Base-by-base conservation (phyloP, 202 grass and related monocot genomes). In the Schoenoplectus tabernaemontani region DNA sequence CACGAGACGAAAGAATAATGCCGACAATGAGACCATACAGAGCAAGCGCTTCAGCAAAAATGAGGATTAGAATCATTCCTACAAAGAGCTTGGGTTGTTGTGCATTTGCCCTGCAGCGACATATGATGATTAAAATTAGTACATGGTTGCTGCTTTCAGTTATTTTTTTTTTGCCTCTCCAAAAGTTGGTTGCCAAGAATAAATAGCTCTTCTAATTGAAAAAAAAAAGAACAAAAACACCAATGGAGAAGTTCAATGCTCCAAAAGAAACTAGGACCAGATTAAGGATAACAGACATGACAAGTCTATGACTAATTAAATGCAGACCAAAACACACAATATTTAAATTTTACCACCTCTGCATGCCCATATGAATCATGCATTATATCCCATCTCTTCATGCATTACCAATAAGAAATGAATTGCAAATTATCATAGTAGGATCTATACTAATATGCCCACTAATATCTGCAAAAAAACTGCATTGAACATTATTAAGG, bases 61-160 rank as follows among this genome's bases (percentile, higher is more conserved):
- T 97, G 76, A 97, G 95, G 70, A 97, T 97, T 24, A 97, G 95
- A 74, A 98, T 98, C 95, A 98, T 98, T 36, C 95, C 95, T 30
- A 98, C 95, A 2, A 98, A 98, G 2, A 98, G 89, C 54, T 98
- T 98, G 3, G 95, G 95, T 78, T 98, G 95, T 77, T 98, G 95
- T 43, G 95, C 95, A 42, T 98, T 98, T 46, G 91, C 95, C 89
- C 95, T 98, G 85, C 63, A 90, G 78, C 41, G 12, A 61, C 43
- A 54, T 3, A 39, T 4, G 10, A 9, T 23, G 1, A 64, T 83
- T 23, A 65, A 12, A 57, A 84, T 75, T 54, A 56, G 28, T 75
- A 75, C 28, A 4, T 9, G 28, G 1, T 19, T 34, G 5, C 44
- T n/a, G 47, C 28, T 75, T 36, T 20, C 3, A 1, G 30, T n/a